Evolutionary conservation across 2,329 filamentous ascomycete genomes (phyloP).

Genomic region (Orbilia ellipsospora): DNA sequence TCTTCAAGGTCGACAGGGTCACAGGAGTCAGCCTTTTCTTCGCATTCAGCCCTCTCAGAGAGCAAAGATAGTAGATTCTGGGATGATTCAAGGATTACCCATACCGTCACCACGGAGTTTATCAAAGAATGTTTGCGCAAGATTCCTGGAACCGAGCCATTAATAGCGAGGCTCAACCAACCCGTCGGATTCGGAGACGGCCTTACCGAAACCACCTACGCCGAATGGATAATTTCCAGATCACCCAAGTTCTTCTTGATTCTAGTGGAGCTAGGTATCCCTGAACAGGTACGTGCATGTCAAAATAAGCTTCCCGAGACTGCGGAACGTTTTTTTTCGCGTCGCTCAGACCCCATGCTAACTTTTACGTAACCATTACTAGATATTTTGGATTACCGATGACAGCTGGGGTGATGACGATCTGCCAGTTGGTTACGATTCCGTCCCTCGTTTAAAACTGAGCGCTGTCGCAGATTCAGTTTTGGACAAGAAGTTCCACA

Average conservation of each 20-base stretch:
- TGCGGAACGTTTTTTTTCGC: not conserved
- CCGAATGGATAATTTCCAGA: slow-evolving; percentile 79
- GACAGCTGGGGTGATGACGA: slow-evolving; percentile 82
- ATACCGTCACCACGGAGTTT: slow-evolving; percentile 45
- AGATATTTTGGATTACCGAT: slow-evolving; percentile 80
- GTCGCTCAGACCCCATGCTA: slow-evolving; percentile 26
- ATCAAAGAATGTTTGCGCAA: slow-evolving; percentile 41
- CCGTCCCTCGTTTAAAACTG: slow-evolving; percentile 73
- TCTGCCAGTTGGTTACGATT: slow-evolving; percentile 74
- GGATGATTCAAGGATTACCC: slow-evolving; percentile 38
- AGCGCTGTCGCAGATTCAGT: slow-evolving; percentile 71
- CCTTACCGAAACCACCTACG: slow-evolving; percentile 77
- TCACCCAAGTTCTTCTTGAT: slow-evolving; percentile 78
- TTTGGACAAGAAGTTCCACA: slow-evolving; percentile 76
- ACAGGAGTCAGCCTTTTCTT: slow-evolving; percentile 30
- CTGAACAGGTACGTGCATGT: slow-evolving; percentile 65
- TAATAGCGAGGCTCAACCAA: slow-evolving; percentile 67
- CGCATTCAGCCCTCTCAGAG: slow-evolving; percentile 32
- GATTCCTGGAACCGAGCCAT: slow-evolving; percentile 23
- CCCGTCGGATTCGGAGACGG: slow-evolving; percentile 76
- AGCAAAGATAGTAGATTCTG: slow-evolving; percentile 46
- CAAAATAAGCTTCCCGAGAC: slow-evolving; percentile 20
- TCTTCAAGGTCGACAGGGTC: slow-evolving; percentile 38
- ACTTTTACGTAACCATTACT: slow-evolving; percentile 47
- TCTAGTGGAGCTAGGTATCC: slow-evolving; percentile 74